A percentile compares a stretch with the other conserved stretches of the same genome.
Conservation (phyloP, 192 early-diverging fungal species). For the Coemansia sp. region DNA sequence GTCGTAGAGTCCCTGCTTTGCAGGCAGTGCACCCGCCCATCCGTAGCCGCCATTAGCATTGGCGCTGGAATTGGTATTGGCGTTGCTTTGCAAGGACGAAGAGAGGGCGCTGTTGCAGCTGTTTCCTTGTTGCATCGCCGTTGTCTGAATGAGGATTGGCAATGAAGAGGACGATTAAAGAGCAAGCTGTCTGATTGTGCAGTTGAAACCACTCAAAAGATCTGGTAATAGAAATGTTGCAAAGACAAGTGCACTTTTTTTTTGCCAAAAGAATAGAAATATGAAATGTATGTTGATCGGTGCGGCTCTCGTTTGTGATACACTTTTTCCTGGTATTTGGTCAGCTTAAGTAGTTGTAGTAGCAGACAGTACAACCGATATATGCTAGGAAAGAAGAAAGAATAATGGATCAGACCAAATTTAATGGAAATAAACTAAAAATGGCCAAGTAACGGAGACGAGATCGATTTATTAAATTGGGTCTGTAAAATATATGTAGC, state of each 20-base stretch:
- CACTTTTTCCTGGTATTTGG: neutral
- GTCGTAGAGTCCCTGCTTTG: slow-evolving; percentile 85
- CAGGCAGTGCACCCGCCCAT: slow-evolving; percentile 86
- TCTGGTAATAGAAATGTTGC: neutral
- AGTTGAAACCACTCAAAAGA: neutral
- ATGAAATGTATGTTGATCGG: too few species aligned
- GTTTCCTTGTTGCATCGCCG: neutral
- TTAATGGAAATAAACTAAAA: neutral
- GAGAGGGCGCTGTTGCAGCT: neutral
- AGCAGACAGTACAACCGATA: neutral
- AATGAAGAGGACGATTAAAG: neutral
- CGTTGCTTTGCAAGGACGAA: slow-evolving; percentile 1
- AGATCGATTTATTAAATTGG: neutral
- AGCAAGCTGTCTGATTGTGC: neutral
- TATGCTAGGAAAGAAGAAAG: neutral
- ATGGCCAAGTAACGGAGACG: neutral
- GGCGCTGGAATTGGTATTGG: neutral
- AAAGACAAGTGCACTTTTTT: neutral
- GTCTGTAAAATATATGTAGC: neutral
- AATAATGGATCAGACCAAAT: neutral
- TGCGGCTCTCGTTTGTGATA: too few species aligned
- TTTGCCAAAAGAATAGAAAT: too few species aligned
- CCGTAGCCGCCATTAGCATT: slow-evolving; percentile 24
- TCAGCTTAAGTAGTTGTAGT: too few species aligned
- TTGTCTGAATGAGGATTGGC: neutral